Percentiles rank a stretch among this genome's conserved stretches.
Conservation (phyloP, 495 filamentous ascomycete species). For the Neurospora sp. region DNA sequence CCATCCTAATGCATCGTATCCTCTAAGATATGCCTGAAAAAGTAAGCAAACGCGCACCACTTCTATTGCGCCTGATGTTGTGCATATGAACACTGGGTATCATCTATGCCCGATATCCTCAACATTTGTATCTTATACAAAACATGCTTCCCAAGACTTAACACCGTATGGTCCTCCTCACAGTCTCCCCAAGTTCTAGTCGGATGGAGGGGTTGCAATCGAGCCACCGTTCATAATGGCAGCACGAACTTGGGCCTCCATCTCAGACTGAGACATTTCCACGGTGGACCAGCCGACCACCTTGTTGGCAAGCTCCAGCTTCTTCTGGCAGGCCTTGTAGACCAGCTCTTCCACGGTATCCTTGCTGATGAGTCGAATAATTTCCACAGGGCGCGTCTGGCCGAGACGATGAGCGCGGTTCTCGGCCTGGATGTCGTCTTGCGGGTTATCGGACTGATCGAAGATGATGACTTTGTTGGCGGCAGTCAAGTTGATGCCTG, state of each 20-base stretch:
- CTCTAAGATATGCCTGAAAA: background rate
- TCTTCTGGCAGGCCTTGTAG: conserved; percentile 76
- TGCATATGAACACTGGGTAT: background rate
- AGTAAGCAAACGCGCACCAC: background rate
- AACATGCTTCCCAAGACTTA: background rate
- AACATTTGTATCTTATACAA: background rate
- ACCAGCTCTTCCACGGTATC: conserved; percentile 92
- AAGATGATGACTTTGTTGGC: conserved; percentile 98
- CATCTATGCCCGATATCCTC: background rate
- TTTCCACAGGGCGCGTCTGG: conserved; percentile 79
- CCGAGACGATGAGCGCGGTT: conserved; percentile 94
- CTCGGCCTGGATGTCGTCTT: conserved; percentile 92
- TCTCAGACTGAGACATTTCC: conserved; percentile 21
- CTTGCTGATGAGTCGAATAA: conserved; percentile 66
- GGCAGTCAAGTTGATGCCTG: conserved; percentile 86
- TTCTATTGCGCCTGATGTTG: background rate
- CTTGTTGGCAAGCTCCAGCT: conserved; percentile 80
- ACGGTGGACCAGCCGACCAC: conserved; percentile 38
- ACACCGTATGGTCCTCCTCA: background rate
- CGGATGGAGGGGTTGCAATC: conserved; percentile 6
- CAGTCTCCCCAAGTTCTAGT: background rate
- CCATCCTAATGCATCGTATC: background rate
- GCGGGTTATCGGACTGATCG: conserved; percentile 89
- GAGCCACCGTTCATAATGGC: conserved; percentile 9
- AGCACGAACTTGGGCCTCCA: conserved; percentile 18